Evolutionary conservation across 2,329 filamentous ascomycete species (phyloP), one percentile per base, ranked within the genome.

Genomic region (Hysterium pulicare): DNA sequence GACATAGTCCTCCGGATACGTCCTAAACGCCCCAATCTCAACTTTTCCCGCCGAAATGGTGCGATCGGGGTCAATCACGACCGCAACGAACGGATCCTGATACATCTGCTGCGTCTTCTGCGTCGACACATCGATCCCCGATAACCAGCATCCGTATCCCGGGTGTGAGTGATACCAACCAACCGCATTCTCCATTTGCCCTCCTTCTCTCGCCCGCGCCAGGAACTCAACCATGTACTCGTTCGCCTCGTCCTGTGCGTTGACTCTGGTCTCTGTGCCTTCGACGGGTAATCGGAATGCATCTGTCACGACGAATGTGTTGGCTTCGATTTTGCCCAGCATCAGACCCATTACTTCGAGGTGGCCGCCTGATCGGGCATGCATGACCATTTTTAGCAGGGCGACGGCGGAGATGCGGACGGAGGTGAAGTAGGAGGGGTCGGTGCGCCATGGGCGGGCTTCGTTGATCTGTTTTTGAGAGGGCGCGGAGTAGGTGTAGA

Each of bases 141-240:
- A 90, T 20, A 98, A 78, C 93, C 93, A 98, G 75, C 93, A 98
- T 33, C 93, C 93, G 66, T 98, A 98, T 20, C 93, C 93, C 0
- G 93, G 93, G 65, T 98, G 93, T 54, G 85, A 91, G 70, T 98
- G 93, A 68, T 98, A 98, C 93, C 93, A 98, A 15, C 93, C 93
- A 13, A 98, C 86, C 0, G 88, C 87, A 65, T 98, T 97, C 70
- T 98, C 93, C 64, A 84, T 75, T 42, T 90, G 74, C 65, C 89
- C 78, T 73, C 87, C 65, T 51, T 90, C 83, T 45, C 91, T 79
- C 54, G 85, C 86, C 3, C 83, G 74, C 54, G 84, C 76, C 21
- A 94, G 77, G 62, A 94, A 97, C 52, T 87, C 81, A 41, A 95
- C 83, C 75, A 97, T 88, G 72, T 97, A 98, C 72, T 97, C 93